phyloP scores from a whole-genome alignment of 805 yeast species.

The Teunomyces gatunensis region DNA sequence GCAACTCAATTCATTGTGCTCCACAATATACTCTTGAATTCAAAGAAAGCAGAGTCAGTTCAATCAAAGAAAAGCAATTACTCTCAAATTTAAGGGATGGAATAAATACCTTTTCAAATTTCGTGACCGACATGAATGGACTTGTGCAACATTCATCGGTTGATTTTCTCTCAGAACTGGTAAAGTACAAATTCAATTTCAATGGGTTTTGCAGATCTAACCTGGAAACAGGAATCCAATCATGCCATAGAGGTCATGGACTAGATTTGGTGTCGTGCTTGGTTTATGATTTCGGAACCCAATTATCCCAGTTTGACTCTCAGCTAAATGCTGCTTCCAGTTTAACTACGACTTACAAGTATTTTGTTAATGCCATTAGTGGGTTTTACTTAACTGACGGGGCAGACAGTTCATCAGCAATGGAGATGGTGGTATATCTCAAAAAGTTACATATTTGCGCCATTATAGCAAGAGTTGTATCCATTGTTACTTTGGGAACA shows the following conservation, averaged over 20 bases:
- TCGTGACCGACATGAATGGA: conserved; percentile 1
- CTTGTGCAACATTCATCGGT: background rate
- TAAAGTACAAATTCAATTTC: conserved; percentile 42
- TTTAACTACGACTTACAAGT: conserved; percentile 8
- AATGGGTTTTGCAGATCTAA: conserved; percentile 49
- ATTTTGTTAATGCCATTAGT: background rate
- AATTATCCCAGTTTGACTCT: conserved; percentile 38
- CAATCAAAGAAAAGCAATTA: background rate
- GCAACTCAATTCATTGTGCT: background rate
- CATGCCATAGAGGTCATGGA: conserved; percentile 39
- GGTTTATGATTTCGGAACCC: conserved; percentile 50
- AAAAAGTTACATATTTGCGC: background rate
- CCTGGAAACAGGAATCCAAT: conserved; percentile 11
- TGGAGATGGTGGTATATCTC: background rate
- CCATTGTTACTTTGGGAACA: background rate
- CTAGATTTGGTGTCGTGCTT: conserved; percentile 47
- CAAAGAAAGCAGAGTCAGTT: background rate
- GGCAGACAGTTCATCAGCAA: background rate
- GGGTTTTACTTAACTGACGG: background rate
- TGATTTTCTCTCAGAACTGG: conserved; percentile 33
- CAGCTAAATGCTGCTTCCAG: conserved; percentile 11
- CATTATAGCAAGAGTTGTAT: background rate
- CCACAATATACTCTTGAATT: background rate
- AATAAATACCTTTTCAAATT: background rate
- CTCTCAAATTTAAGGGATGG: conserved; percentile 1